Evolutionary conservation across 2,329 filamentous ascomycete species (phyloP).

Genomic region (Calycina herbarum): DNA sequence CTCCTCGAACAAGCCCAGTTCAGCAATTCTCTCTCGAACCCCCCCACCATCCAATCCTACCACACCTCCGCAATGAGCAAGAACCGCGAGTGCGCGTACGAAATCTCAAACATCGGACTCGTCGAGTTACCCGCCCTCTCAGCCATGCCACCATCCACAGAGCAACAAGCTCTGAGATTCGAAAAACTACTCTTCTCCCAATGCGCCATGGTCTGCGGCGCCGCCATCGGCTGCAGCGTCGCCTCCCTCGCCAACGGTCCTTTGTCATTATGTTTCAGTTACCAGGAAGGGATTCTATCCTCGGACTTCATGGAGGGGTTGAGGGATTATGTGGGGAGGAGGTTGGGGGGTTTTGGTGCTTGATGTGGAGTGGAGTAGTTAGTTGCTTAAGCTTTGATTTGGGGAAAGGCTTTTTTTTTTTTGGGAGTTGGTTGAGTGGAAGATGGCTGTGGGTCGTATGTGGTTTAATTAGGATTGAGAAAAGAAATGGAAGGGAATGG

Average conservation of each 20-base stretch:
- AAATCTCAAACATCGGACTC: conserved; percentile 31
- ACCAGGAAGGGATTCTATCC: conserved; percentile 27
- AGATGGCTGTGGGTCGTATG: too few relatives aligned
- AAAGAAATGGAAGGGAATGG: too few relatives aligned
- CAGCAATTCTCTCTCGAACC: neutral
- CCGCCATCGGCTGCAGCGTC: conserved; percentile 23
- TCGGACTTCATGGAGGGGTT: conserved; percentile 21
- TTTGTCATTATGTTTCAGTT: conserved; percentile 25
- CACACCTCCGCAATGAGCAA: conserved; percentile 10
- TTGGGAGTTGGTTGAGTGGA: too few relatives aligned
- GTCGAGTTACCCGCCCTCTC: conserved; percentile 12
- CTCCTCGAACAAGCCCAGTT: conserved; percentile 9
- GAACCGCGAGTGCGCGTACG: conserved; percentile 23
- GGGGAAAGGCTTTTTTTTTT: too few relatives aligned
- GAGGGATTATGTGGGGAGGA: conserved; percentile 17
- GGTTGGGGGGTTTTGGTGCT: conserved; percentile 10
- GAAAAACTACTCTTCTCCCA: conserved; percentile 28
- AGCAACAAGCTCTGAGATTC: too few relatives aligned
- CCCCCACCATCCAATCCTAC: neutral
- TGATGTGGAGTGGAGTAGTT: neutral
- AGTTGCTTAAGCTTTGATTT: too few relatives aligned
- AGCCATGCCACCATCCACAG: too few relatives aligned
- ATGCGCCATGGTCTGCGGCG: conserved; percentile 24
- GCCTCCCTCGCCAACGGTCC: conserved; percentile 21
- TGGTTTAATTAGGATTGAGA: too few relatives aligned